A percentile compares a stretch with the other conserved stretches of the same genome.
These are phyloP conservation scores for Venturiaceae sp. DNA, from an alignment of 2,329 filamentous ascomycete species.

Conservation along the genomic window DNA sequence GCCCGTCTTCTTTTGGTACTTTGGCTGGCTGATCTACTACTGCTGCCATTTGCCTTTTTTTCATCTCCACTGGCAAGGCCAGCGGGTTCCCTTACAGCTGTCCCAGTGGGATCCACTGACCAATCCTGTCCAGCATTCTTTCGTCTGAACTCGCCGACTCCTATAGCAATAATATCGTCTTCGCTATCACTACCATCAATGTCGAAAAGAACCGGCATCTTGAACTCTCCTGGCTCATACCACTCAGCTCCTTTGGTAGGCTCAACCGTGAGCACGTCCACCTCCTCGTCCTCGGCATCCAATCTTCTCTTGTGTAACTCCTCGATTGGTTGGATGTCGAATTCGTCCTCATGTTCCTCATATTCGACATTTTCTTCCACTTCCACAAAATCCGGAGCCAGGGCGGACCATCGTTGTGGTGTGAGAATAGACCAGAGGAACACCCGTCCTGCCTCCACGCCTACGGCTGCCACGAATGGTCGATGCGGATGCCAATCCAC, in stretches of 20 bases:
- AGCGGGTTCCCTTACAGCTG: neutral
- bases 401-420: conserved; percentile 92
- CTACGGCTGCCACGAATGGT: conserved; percentile 81
- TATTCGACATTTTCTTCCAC: conserved; percentile 99
- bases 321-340: conserved; percentile 92
- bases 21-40: neutral
- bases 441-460: conserved; percentile 83
- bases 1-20: neutral
- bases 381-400: conserved; percentile 93
- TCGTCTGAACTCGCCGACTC: conserved; percentile 73
- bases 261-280: conserved; percentile 71
- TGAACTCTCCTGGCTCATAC: conserved; percentile 54
- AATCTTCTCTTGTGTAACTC: conserved; percentile 86
- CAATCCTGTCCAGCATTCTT: conserved; percentile 57
- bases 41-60: neutral
- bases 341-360: conserved; percentile 90
- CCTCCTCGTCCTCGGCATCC: conserved; percentile 85
- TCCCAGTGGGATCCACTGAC: neutral
- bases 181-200: conserved; percentile 92
- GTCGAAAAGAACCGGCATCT: conserved; percentile 88
- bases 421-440: conserved; percentile 95
- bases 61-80: conserved; percentile 4
- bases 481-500: conserved; percentile 95
- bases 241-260: conserved; percentile 42
- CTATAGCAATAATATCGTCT: conserved; percentile 65